Evolutionary conservation across 1,284 basidiomycete species (phyloP).

Genomic region (Tremellales sp.): DNA sequence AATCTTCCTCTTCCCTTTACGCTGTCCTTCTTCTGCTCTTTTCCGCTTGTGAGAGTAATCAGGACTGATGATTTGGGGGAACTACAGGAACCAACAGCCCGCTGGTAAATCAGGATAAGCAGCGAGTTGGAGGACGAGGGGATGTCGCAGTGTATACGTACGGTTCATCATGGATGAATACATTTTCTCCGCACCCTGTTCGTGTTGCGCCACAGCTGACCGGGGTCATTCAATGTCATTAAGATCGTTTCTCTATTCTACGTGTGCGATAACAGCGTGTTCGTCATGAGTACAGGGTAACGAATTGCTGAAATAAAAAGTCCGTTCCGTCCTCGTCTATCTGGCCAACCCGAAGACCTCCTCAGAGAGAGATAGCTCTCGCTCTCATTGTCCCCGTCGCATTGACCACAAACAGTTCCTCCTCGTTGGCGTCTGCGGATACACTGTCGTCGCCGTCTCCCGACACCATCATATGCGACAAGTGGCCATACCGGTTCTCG

Average conservation of each 20-base stretch:
- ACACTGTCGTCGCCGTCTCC: conserved; percentile 4
- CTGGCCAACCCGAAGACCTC: too few species aligned
- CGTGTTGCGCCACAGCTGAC: too few species aligned
- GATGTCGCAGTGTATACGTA: too few species aligned
- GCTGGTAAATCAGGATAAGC: conserved; percentile 48
- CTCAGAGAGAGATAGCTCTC: conserved; percentile 24
- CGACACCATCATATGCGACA: conserved; percentile 3
- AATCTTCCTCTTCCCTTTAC: conserved; percentile 42
- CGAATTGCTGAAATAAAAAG: too few species aligned
- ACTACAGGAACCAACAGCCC: conserved; percentile 46
- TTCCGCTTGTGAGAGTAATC: neutral
- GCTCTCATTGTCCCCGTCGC: conserved; percentile 18
- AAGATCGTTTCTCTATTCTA: too few species aligned
- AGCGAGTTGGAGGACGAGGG: too few species aligned
- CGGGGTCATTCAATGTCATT: too few species aligned
- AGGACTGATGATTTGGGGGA: conserved; percentile 10
- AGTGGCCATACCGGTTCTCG: conserved; percentile 18
- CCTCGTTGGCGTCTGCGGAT: neutral
- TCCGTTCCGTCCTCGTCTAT: too few species aligned
- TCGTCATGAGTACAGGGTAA: too few species aligned
- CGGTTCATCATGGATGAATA: too few species aligned
- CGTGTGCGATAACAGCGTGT: too few species aligned
- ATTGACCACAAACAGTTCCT: conserved; percentile 5
- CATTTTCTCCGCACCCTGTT: too few species aligned
- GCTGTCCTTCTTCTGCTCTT: conserved; percentile 6